Base-by-base conservation (phyloP, 306 rosid species). In the Purshia tridentata region DNA sequence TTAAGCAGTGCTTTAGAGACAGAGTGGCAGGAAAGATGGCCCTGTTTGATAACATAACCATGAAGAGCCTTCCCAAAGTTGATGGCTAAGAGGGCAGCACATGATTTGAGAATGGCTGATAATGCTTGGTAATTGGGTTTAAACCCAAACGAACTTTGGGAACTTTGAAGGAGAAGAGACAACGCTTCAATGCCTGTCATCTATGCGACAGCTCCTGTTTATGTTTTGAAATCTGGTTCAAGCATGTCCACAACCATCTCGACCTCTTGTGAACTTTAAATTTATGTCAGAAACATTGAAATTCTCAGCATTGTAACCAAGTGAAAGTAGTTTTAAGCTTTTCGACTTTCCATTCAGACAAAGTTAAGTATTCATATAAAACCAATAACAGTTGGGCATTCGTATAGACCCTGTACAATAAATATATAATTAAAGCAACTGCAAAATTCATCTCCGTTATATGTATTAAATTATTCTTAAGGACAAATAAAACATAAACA, bases 1-100 rank as follows among this genome's bases (percentile, higher is more conserved):
- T 93, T 93, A 73, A 93, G 89, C 76, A 91, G 78, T 8, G 88
- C 94, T 85, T 91, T 93, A 29, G 85, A 85, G 13, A 84, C 83
- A 73, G 80, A 76, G 59, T 78, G 86, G 79, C 94, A 93, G 67
- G 87, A 74, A 56, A 73, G 76, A 79, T 85, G 86, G 53, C 97
- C 98, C 68, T 79, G 86, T 81, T 91, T 93, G 69, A 86, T 72
- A 80, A 75, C 64, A 81, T 70, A 84, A 66, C 94, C 69, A 68
- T 93, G 98, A 69, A 93, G 76, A 54, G 86, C 37, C 76, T 72
- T 88, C 68, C 98, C 98, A 42, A 84, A 81, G 12, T 79, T 81
- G 52, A 70, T 20, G 45, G 88, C 85, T 37, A 78, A 81, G 63
- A 86, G 77, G n/a, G 85, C 82, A 65, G 89, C 84, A 67, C 94